Base-by-base conservation (phyloP, 2,329 filamentous ascomycete species). In the Podosphaera fusca region DNA sequence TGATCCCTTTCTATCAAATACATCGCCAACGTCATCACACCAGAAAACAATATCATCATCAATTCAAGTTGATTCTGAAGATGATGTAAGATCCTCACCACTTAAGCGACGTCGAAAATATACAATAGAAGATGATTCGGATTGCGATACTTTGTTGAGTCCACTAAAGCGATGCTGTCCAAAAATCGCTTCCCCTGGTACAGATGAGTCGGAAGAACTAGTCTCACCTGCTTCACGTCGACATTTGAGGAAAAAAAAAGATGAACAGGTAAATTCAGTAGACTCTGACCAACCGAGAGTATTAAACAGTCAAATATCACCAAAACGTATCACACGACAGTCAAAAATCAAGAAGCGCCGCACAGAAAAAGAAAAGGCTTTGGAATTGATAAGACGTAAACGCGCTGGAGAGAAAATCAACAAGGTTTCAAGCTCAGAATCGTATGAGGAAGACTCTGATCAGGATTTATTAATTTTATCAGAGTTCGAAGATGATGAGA, bases 401-500 rank as follows among this genome's bases (percentile, higher is more conserved):
- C 66, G 70, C 35, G 68, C 68, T 3, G 71, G 71, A 4, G 70
- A 72, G 56, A 68, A 68, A 8, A 69, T 70, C 31, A 64, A 67
- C 8, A 60, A 67, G 49, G 60, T 72, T 0, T 70, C 69, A 1
- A 66, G 66, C 14, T 70, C 70, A 0, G 68, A 68, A 46, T 58
- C 59, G 7, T 58, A 61, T 2, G 58, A 61, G 36, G 57, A 56
- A n/a, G 52, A 58, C 7, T 45, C 55, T 30, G 56, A 58, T 14
- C 46, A 57, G 4, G 49, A 53, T 30, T 56, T 62, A 35, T 55
- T 75, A 64, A 73, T 71, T 1, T 67, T 78, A 1, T 75, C 73
- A 60, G 72, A 73, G 49, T 76, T 74, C 21, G 73, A 70, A 4
- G 75, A 78, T 56, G 75, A 74, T 46, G 62, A 62, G 8, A 59